phyloP scores from a whole-genome alignment of 2,329 filamentous ascomycete species.

The Alternaria conjuncta region DNA sequence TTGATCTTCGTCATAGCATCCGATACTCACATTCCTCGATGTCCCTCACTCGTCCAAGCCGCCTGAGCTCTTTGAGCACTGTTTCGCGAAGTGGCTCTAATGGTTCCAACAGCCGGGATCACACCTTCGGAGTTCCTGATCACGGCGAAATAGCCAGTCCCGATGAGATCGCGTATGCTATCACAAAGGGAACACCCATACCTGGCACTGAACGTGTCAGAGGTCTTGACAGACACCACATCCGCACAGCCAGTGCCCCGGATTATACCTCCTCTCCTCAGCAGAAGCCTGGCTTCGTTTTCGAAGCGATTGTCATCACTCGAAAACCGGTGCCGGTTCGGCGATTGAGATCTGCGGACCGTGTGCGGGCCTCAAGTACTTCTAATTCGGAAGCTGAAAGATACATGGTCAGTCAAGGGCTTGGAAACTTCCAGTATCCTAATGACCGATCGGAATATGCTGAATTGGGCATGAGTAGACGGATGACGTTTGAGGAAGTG shows the following conservation, averaged over 20 bases:
- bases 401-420: conserved; percentile 11
- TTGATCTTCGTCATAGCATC: conserved; percentile 18
- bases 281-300: conserved; percentile 16
- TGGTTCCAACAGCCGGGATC: conserved; percentile 18
- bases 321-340: conserved; percentile 16
- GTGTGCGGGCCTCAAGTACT: conserved; percentile 12
- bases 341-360: conserved; percentile 17
- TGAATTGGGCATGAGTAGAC: conserved; percentile 4
- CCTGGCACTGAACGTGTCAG: conserved; percentile 15
- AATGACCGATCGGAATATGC: conserved; percentile 2
- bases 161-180: conserved; percentile 32
- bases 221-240: conserved; percentile 15
- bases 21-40: conserved; percentile 34
- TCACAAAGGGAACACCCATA: conserved; percentile 27
- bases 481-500: conserved; percentile 25
- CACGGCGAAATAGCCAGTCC: conserved; percentile 13
- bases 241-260: conserved; percentile 25
- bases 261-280: conserved; percentile 15
- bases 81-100: conserved; percentile 32
- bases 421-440: conserved; percentile 5
- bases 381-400: conserved; percentile 9
- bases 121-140: conserved; percentile 5
- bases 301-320: conserved; percentile 8
- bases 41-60: conserved; percentile 39
- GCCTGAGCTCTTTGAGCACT: conserved; percentile 34